Percentiles rank a stretch among this genome's conserved stretches.
Conservation (phyloP, 371 early-diverging fungal genomes). For the Thermomucor indicae-seudaticae region DNA sequence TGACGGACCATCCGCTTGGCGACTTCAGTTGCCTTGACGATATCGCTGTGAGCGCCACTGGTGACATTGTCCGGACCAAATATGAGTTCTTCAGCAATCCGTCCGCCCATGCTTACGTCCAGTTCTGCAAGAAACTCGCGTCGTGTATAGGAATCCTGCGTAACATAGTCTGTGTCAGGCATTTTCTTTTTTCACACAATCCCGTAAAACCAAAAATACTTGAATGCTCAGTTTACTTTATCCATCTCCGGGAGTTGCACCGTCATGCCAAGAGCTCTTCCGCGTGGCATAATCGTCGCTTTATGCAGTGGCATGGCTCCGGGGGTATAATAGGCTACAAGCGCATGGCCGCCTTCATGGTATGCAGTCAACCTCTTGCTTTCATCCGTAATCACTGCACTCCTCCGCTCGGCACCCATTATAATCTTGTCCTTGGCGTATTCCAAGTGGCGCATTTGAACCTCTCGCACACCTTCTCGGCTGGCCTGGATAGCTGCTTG, state of each 20-base stretch:
- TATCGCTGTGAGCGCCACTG: slow-evolving; percentile 85
- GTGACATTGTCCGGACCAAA: slow-evolving; percentile 89
- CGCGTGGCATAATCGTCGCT: slow-evolving; percentile 95
- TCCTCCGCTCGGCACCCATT: slow-evolving; percentile 91
- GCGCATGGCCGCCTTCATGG: slow-evolving; percentile 95
- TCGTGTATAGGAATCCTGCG: slow-evolving; percentile 60
- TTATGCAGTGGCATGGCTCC: slow-evolving; percentile 94
- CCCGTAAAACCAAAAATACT: too few species aligned
- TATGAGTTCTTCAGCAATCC: slow-evolving; percentile 90
- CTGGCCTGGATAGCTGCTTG: slow-evolving; percentile 91
- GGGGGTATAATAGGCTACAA: slow-evolving; percentile 86
- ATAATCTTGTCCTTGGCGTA: slow-evolving; percentile 94
- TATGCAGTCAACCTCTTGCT: slow-evolving; percentile 85
- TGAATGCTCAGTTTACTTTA: too few species aligned
- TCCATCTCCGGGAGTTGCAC: slow-evolving; percentile 93
- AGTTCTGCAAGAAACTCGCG: slow-evolving; percentile 80
- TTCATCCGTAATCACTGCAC: slow-evolving; percentile 83
- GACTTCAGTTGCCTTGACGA: slow-evolving; percentile 81
- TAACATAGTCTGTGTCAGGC: background rate
- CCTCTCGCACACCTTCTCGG: slow-evolving; percentile 58
- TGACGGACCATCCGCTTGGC: slow-evolving; percentile 86
- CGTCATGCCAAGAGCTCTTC: slow-evolving; percentile 81
- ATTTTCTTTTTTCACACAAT: background rate
- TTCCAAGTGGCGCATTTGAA: slow-evolving; percentile 78
- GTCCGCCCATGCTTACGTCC: slow-evolving; percentile 94